Evolutionary conservation across 495 filamentous ascomycete genomes (phyloP), one percentile per base, ranked within the genome.

Genomic region (Polyplosphaeria fusca): DNA sequence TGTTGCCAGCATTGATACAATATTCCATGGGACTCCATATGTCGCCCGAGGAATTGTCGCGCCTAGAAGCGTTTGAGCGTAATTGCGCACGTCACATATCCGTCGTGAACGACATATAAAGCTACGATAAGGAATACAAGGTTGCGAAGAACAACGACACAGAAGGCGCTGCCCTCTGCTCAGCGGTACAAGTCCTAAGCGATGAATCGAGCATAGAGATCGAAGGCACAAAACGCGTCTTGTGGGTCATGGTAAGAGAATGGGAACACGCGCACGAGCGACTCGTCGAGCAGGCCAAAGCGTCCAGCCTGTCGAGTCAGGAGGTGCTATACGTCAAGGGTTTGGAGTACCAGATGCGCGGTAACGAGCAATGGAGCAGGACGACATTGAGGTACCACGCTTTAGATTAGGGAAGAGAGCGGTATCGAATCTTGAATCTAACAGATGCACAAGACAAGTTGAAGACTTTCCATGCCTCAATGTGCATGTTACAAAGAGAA

Each of bases 321-420:
- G 30, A 35, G 30, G n/a, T n/a, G 7, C n/a, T 35, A n/a, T 77
- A 74, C 50, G 16, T 71, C 3, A 51, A 70, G 9, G 74, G 73
- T 0, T 40, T 77, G 7, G 67, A 73, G 52, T 68, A 63, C 32
- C 68, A 71, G 55, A 68, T 75, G 68, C 64, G 65, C 25, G 74
- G 74, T 0, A 76, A 76, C 49, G 74, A 76, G 62, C 37, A 60
- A 13, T 77, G 74, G 74, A 76, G 74, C 52, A 19, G 49, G 38
- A 70, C 65, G 0, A 76, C 61, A 9, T 35, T 35, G 30, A 35
- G 13, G 13, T 43, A n/a, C n/a, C n/a, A n/a, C n/a, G n/a, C n/a
- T n/a, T n/a, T n/a, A n/a, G n/a, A n/a, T n/a, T n/a, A n/a, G n/a
- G n/a, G n/a, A n/a, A n/a, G n/a, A n/a, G n/a, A n/a, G n/a, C n/a